These are phyloP conservation scores for Grosmannia penicillata DNA, from an alignment of 2,329 filamentous ascomycete species.

Conservation along the genomic window DNA sequence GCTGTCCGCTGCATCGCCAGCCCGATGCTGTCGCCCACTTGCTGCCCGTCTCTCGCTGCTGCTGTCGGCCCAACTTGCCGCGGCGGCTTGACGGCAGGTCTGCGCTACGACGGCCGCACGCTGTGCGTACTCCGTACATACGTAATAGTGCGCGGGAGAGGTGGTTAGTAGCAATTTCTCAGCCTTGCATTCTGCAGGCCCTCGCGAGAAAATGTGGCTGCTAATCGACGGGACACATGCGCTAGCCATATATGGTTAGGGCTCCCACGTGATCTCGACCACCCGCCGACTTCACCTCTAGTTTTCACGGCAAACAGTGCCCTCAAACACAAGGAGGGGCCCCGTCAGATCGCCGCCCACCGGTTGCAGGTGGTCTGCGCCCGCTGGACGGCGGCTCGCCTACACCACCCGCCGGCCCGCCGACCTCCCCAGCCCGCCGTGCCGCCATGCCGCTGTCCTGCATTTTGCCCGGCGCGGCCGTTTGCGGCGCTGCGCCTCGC, in stretches of 20 bases:
- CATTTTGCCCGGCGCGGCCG: neutral
- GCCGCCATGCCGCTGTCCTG: neutral
- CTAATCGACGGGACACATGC: conserved; percentile 2
- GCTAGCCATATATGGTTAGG: conserved; percentile 1
- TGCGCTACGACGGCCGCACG: neutral
- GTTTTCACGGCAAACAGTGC: conserved; percentile 10
- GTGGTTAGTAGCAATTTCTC: conserved; percentile 4
- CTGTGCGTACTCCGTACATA: too few species aligned
- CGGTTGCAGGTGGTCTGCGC: neutral
- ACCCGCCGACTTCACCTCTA: conserved; percentile 11
- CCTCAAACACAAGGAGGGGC: conserved; percentile 4
- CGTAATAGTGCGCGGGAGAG: neutral
- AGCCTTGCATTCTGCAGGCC: conserved; percentile 12
- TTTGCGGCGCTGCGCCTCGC: neutral
- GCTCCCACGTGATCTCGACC: conserved; percentile 3
- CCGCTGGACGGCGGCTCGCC: neutral
- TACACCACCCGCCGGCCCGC: neutral
- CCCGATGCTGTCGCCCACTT: too few species aligned
- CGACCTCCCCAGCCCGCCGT: neutral
- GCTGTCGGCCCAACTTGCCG: too few species aligned
- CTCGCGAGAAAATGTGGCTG: conserved; percentile 1
- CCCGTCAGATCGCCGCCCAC: conserved; percentile 4
- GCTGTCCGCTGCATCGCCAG: too few species aligned
- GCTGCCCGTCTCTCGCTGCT: too few species aligned
- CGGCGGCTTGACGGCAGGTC: too few species aligned